These are phyloP conservation scores for Solanum raphanifolium DNA, from an alignment of 257 asterid genomes.

Conservation along the genomic window DNA sequence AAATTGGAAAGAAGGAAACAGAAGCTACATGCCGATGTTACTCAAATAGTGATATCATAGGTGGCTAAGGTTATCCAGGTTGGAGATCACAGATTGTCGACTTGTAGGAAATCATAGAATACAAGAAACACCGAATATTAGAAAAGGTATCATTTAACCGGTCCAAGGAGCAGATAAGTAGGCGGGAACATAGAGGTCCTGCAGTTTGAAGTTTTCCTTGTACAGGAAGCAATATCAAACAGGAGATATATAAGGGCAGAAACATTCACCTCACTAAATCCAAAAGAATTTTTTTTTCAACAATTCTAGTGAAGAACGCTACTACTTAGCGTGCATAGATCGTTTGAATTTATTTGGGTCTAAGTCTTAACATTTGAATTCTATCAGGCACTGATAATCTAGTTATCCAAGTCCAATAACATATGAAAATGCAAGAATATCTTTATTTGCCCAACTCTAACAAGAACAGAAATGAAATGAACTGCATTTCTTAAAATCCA, in stretches of 20 bases:
- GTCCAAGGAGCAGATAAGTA: background rate
- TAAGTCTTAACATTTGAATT: background rate
- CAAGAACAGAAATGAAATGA: background rate
- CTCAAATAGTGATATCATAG: background rate
- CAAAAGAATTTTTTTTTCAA: too few relatives aligned
- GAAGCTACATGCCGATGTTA: background rate
- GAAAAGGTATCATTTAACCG: background rate
- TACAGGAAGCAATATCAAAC: background rate
- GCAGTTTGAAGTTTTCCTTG: background rate
- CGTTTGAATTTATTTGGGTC: background rate
- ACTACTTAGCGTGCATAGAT: background rate
- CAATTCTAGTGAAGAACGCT: background rate
- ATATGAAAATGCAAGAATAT: background rate
- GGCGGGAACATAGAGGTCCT: background rate
- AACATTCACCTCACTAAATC: background rate
- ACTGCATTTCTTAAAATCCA: background rate
- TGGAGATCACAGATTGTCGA: background rate
- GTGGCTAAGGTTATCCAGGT: background rate
- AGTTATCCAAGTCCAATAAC: background rate
- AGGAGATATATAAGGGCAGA: background rate
- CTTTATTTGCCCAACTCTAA: background rate
- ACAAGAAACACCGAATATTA: background rate
- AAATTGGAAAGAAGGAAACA: background rate
- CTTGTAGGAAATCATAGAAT: background rate
- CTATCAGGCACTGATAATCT: background rate